Percentiles rank a stretch among this genome's conserved stretches.
Evolutionary conservation across 2,329 filamentous ascomycete genomes (phyloP).

Genomic region (Trichoderma sp.): DNA sequence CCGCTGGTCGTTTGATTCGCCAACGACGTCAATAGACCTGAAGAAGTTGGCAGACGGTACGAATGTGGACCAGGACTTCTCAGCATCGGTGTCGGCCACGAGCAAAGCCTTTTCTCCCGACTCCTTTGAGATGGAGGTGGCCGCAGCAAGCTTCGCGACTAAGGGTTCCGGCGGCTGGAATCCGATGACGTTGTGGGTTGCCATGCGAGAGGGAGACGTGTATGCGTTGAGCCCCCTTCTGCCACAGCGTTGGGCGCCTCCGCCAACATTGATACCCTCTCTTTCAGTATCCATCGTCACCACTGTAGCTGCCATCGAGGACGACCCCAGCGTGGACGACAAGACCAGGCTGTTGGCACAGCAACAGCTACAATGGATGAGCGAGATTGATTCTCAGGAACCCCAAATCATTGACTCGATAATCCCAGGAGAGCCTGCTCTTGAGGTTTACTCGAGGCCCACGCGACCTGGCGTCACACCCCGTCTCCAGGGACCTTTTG

Average conservation of each 20-base stretch:
- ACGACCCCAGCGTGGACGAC: conserved; percentile 58
- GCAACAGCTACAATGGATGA: conserved; percentile 70
- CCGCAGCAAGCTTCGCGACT: conserved; percentile 77
- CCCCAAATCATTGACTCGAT: conserved; percentile 56
- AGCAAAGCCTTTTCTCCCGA: conserved; percentile 88
- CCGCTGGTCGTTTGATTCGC: conserved; percentile 83
- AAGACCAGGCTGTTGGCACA: conserved; percentile 61
- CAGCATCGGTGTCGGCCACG: conserved; percentile 71
- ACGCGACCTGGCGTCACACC: conserved; percentile 61
- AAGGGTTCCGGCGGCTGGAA: conserved; percentile 81
- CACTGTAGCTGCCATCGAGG: conserved; percentile 66
- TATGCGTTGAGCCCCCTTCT: conserved; percentile 92
- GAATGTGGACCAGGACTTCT: conserved; percentile 80
- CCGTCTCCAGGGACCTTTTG: conserved; percentile 65
- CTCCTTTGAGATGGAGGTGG: conserved; percentile 90
- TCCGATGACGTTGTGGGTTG: conserved; percentile 93
- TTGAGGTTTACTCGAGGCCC: conserved; percentile 62
- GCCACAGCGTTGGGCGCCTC: conserved; percentile 82
- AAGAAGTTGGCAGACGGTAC: conserved; percentile 86
- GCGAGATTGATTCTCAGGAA: conserved; percentile 66
- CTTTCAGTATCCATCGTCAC: conserved; percentile 82
- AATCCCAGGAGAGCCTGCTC: conserved; percentile 51
- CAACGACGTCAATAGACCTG: conserved; percentile 82
- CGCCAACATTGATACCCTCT: conserved; percentile 76
- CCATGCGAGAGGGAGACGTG: conserved; percentile 91